phyloP scores from a whole-genome alignment of 2,329 filamentous ascomycete species.

The Dendrostoma leiphaemia region DNA sequence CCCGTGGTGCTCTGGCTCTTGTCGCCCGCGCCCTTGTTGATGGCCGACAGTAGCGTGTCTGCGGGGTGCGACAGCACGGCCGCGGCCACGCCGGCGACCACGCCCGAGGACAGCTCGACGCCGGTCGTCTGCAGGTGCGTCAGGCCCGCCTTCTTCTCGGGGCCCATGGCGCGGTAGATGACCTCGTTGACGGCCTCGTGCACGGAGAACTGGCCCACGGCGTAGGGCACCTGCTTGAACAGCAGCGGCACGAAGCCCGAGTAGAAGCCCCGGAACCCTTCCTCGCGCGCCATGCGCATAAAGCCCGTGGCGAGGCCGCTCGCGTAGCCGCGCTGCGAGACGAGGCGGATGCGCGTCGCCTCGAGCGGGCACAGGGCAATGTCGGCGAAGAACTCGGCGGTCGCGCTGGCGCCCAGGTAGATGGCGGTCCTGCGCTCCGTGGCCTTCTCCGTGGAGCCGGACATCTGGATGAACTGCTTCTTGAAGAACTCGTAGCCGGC shows the following conservation, averaged over 20 bases:
- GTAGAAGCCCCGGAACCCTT: slow-evolving; percentile 82
- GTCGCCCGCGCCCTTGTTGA: slow-evolving; percentile 54
- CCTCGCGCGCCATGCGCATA: slow-evolving; percentile 69
- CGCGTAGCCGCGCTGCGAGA: slow-evolving; percentile 78
- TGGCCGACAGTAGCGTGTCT: slow-evolving; percentile 59
- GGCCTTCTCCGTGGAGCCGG: slow-evolving; percentile 52
- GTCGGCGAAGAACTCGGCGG: slow-evolving; percentile 71
- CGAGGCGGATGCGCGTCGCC: slow-evolving; percentile 75
- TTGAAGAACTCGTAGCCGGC: slow-evolving; percentile 95
- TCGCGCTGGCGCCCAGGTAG: slow-evolving; percentile 71
- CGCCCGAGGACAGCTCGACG: slow-evolving; percentile 82
- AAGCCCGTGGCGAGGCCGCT: slow-evolving; percentile 70
- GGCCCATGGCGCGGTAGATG: slow-evolving; percentile 69
- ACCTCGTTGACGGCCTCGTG: slow-evolving; percentile 84
- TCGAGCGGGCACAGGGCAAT: slow-evolving; percentile 87
- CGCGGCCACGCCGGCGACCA: slow-evolving; percentile 84
- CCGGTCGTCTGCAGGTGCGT: slow-evolving; percentile 72
- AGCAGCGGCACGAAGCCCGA: slow-evolving; percentile 84
- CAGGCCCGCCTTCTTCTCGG: slow-evolving; percentile 62
- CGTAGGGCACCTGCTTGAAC: slow-evolving; percentile 90
- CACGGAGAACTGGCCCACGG: slow-evolving; percentile 90
- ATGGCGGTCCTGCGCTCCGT: slow-evolving; percentile 50
- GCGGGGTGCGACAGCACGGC: slow-evolving; percentile 88
- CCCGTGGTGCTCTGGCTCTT: slow-evolving; percentile 44
- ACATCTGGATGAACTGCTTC: slow-evolving; percentile 73